Conservation (phyloP, 345 rosid species). For the Diplotaxis tenuifolia region DNA sequence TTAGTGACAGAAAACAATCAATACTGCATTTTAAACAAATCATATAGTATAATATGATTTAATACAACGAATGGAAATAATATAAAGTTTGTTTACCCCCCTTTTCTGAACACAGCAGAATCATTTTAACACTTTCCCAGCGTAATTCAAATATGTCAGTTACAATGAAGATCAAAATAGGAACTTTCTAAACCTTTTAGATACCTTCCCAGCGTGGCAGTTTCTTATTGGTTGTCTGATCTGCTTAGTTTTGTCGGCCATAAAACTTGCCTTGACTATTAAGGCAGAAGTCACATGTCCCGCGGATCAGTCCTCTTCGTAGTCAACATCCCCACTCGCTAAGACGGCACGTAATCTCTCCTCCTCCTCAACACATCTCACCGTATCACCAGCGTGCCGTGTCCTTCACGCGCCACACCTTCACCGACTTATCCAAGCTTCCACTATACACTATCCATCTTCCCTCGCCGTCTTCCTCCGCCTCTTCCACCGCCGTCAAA, state of each 20-base stretch:
- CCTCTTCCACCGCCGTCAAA: slow-evolving; percentile 65
- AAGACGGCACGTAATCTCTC: slow-evolving; percentile 3
- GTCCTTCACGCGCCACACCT: slow-evolving; percentile 78
- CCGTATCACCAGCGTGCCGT: slow-evolving; percentile 25
- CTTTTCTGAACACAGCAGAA: background rate
- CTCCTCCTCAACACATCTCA: background rate
- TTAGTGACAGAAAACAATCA: background rate
- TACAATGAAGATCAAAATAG: slow-evolving; percentile 20
- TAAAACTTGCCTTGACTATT: slow-evolving; percentile 27
- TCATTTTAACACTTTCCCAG: background rate
- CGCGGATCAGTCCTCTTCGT: slow-evolving; percentile 15
- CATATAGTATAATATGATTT: background rate
- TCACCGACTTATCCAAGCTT: slow-evolving; percentile 78
- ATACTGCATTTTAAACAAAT: background rate
- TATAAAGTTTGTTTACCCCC: background rate
- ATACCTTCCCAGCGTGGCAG: slow-evolving; percentile 20
- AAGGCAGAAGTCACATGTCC: slow-evolving; percentile 22
- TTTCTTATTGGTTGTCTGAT: slow-evolving; percentile 1
- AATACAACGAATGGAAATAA: slow-evolving; percentile 15
- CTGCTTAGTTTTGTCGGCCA: slow-evolving; percentile 36
- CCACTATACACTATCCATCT: slow-evolving; percentile 80
- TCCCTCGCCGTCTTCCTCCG: slow-evolving; percentile 32
- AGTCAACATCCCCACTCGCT: slow-evolving; percentile 11
- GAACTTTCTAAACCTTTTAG: slow-evolving; percentile 14
- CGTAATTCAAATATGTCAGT: slow-evolving; percentile 31